These are phyloP conservation scores for Musa schizocarpa DNA, from an alignment of 176 grass and related monocot species.

Conservation along the genomic window DNA sequence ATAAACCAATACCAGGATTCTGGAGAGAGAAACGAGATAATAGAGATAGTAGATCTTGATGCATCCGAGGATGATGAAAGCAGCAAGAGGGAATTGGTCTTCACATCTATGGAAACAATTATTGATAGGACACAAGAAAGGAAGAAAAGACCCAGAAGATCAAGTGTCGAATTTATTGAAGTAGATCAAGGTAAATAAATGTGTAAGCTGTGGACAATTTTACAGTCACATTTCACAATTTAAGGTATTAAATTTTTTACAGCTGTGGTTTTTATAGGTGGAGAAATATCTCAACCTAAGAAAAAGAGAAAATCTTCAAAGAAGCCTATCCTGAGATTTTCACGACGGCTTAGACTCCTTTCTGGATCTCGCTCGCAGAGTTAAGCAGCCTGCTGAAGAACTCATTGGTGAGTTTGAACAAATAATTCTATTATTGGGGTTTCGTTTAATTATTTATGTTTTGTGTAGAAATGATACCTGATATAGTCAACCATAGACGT, in stretches of 20 bases:
- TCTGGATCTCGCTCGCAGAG: background rate
- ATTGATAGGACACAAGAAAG: background rate
- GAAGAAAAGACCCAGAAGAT: background rate
- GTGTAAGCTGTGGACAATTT: background rate
- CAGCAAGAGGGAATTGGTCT: conserved; percentile 5
- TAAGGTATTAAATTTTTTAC: conserved; percentile 4
- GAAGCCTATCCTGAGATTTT: conserved; percentile 23
- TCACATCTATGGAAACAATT: background rate
- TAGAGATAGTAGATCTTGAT: background rate
- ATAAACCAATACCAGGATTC: background rate
- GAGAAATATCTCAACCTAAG: conserved; percentile 6
- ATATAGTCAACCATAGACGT: too few relatives aligned
- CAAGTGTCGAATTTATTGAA: background rate
- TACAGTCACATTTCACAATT: background rate
- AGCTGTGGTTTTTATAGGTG: conserved; percentile 11
- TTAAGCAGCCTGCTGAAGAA: conserved; percentile 5
- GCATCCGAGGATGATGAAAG: conserved; percentile 11
- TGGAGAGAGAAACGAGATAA: background rate
- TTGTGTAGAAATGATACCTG: too few relatives aligned
- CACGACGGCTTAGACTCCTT: conserved; percentile 11
- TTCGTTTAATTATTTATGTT: background rate
- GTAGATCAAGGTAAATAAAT: conserved; percentile 8
- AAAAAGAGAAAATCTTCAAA: conserved; percentile 19
- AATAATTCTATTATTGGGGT: background rate
- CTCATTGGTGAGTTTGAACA: background rate